phyloP scores from a whole-genome alignment of 2,329 filamentous ascomycete genomes.

The Cephalotrichum gorgonifer region DNA sequence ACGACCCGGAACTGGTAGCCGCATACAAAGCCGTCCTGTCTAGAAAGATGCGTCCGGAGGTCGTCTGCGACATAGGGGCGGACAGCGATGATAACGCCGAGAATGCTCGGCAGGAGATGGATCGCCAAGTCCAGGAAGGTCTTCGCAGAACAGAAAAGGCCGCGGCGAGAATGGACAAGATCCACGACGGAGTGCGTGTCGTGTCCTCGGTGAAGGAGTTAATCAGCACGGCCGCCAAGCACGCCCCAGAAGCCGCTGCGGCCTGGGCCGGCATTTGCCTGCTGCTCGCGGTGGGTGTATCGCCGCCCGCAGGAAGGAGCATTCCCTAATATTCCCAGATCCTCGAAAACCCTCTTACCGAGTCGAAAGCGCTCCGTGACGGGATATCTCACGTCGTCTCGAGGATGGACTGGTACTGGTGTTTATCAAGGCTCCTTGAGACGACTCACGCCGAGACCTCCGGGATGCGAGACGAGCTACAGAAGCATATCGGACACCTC shows the following conservation, averaged over 20 bases:
- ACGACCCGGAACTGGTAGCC: not conserved
- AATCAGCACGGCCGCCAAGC: slow-evolving; percentile 15
- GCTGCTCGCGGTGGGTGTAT: slow-evolving; percentile 18
- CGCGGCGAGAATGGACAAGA: not conserved
- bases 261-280: slow-evolving; percentile 25
- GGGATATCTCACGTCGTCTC: slow-evolving; percentile 24
- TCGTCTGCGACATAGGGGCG: not conserved
- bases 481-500: slow-evolving; percentile 17
- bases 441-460: slow-evolving; percentile 5
- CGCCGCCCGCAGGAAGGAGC: slow-evolving; percentile 6
- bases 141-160: not conserved
- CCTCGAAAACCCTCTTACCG: slow-evolving; percentile 17
- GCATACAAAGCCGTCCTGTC: not conserved
- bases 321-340: slow-evolving; percentile 12
- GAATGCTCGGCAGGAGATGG: not conserved
- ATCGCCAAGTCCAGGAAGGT: not conserved
- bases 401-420: slow-evolving; percentile 27
- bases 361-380: slow-evolving; percentile 17
- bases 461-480: slow-evolving; percentile 10
- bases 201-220: slow-evolving; percentile 7
- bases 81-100: not conserved
- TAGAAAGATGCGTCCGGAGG: not conserved
- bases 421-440: slow-evolving; percentile 15
- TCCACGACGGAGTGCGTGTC: slow-evolving; percentile 1
- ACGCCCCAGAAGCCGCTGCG: slow-evolving; percentile 21